Base-by-base conservation (phyloP, 164 flowering plant species). In the Aristolochia contorta region DNA sequence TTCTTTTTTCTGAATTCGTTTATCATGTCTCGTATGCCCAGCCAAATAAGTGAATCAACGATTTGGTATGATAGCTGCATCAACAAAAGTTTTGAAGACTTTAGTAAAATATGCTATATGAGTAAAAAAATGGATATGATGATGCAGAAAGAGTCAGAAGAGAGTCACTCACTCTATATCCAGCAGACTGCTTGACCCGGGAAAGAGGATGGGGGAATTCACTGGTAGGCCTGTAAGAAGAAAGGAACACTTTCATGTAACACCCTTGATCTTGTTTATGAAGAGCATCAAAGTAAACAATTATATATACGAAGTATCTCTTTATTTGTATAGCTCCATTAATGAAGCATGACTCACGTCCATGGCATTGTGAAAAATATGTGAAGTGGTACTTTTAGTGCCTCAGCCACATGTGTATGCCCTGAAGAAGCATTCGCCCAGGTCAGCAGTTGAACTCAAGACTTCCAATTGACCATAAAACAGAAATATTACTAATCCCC, bases 341-440 rank as follows among this genome's bases (percentile, higher is more conserved):
- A 49, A 49, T 49, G 75, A 57, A 57, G 33, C 48, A 72, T 71
- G 62, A 85, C 97, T 94, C 87, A 94, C 99, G 97, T 94, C 99
- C 99, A 94, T 56, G 99, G 99, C 97, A 94, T 94, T 10, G 99
- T 94, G 77, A 94, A 94, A 77, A 94, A 94, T 62, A 94, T 78
- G 72, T 94, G 99, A 65, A 94, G 32, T 6, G 99, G 99, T 65
- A 94, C 72, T 75, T 85, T 82, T 37, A 94, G 76, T 54, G 96
- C 90, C 82, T 94, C 99, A 22, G 99, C 99, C 66, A 94, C 96
- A 68, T 94, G 97, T 20, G 77, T 77, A 83, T 94, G 97, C 52
- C 99, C 99, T 94, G 82, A 54, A 67, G 41, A 69, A 61, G 56
- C 52, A 60, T 37, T 46, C 33, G 25, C 33, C 47, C 53, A 56